Base-by-base conservation (phyloP, 768 basidiomycete genomes). In the Collybia mongolica region DNA sequence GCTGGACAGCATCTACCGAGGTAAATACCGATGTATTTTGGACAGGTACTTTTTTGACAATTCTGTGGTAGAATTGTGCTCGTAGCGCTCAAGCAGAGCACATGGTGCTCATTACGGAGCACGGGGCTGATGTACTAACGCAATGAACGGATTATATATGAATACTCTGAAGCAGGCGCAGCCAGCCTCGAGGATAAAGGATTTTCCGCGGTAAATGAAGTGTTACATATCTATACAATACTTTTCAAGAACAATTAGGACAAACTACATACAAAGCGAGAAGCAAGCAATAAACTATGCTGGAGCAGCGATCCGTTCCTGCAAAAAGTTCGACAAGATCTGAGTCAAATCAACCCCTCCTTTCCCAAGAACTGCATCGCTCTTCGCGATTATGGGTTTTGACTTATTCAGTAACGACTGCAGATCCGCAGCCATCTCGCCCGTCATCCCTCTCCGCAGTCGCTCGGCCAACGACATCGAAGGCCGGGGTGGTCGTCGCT, bases 1-100 rank as follows among this genome's bases (percentile, higher is more conserved):
- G 90, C 20, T 96, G 94, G 94, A 93, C 92, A 2, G 84, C 88
- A n/a, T 88, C 89, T 0, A 93, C 93, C 0, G 84, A 89, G 73
- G 93, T 84, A 60, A 47, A 80, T 24, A 38, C 39, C 17, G 26
- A 22, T 28, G 15, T 8, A 24, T 12, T 9, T 15, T 15, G 20
- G 15, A 20, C 20, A 2, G 22, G 41, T 3, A 43, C 18, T 40
- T 14, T 41, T 42, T 44, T 35, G 37, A 19, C 8, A 26, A 44
- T 49, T n/a, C n/a, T n/a, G 22, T 17, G 0, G 14, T 41, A 93
- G 90, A 87, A 86, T 49, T 89, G 90, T 44, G 89, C 88, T 1
- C 77, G 92, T 22, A 81, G 84, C 46, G 91, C 93, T 2, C 91
- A 93, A 66, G 86, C 85, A 14, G 93, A 97, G 63, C 92, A 95